phyloP scores from a whole-genome alignment of 257 asterid species.

The Solanum clarkiae region DNA sequence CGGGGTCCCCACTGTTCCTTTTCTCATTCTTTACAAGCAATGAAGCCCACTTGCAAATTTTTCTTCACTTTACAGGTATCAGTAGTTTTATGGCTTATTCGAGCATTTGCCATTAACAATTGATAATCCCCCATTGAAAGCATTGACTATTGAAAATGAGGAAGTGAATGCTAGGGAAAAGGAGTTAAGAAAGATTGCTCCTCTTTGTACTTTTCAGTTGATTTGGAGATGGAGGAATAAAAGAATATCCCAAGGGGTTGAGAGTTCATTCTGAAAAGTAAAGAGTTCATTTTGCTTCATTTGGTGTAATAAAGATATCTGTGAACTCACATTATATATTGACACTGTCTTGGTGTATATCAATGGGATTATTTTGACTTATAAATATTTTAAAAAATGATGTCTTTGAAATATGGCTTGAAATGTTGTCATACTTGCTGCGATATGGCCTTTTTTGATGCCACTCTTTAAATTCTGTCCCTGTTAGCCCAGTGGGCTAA shows the following conservation, averaged over 20 bases:
- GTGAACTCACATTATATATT: neutral
- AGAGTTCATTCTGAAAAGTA: neutral
- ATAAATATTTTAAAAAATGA: neutral
- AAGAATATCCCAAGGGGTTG: neutral
- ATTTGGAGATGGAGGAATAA: neutral
- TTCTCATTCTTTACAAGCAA: constrained; percentile 63
- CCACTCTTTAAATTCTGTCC: neutral
- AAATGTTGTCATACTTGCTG: neutral
- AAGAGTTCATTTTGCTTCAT: neutral
- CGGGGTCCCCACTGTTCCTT: constrained; percentile 65
- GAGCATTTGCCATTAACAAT: neutral
- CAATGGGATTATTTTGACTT: neutral
- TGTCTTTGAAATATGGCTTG: neutral
- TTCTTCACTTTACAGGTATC: constrained; percentile 82
- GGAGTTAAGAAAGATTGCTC: neutral
- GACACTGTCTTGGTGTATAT: neutral
- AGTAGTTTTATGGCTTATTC: neutral
- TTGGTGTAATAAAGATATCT: neutral
- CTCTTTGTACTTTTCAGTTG: neutral
- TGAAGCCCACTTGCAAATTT: constrained; percentile 63
- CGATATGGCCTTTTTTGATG: neutral
- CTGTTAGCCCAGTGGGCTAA: neutral
- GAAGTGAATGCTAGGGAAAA: neutral
- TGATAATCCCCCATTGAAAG: neutral
- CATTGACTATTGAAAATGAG: neutral